These are phyloP conservation scores for Hypoxylon trugodes DNA, from an alignment of 495 filamentous ascomycete genomes.

Conservation along the genomic window DNA sequence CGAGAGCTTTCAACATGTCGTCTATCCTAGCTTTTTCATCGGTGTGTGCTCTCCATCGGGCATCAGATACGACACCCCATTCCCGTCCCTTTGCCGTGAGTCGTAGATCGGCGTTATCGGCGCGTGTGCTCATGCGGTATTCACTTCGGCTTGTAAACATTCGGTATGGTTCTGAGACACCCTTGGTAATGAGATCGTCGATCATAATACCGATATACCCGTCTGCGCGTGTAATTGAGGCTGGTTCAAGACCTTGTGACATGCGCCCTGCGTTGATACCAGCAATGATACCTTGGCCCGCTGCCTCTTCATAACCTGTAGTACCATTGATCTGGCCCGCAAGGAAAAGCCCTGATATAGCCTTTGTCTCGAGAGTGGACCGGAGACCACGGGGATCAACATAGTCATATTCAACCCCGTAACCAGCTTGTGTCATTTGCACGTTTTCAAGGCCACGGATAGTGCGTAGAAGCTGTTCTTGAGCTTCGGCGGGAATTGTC, in stretches of 20 bases:
- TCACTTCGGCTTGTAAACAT: slow-evolving; percentile 99
- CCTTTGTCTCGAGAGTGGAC: slow-evolving; percentile 91
- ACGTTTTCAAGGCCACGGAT: slow-evolving; percentile 88
- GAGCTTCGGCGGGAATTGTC: slow-evolving; percentile 88
- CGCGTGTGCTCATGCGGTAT: slow-evolving; percentile 88
- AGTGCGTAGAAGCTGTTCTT: slow-evolving; percentile 83
- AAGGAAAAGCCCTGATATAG: slow-evolving; percentile 87
- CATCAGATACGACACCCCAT: slow-evolving; percentile 80
- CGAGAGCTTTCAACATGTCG: slow-evolving; percentile 68
- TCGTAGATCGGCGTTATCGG: slow-evolving; percentile 92
- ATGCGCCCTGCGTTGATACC: slow-evolving; percentile 91
- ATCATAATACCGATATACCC: slow-evolving; percentile 99
- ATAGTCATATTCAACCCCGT: slow-evolving; percentile 99
- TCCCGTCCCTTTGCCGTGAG: slow-evolving; percentile 80
- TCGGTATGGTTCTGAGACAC: slow-evolving; percentile 94
- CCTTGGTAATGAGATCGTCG: slow-evolving; percentile 97
- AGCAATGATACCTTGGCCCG: slow-evolving; percentile 90
- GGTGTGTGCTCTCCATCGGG: slow-evolving; percentile 76
- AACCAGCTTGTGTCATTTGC: slow-evolving; percentile 93
- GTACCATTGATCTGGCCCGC: slow-evolving; percentile 99
- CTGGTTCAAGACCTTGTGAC: slow-evolving; percentile 66
- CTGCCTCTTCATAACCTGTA: slow-evolving; percentile 97
- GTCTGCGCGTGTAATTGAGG: slow-evolving; percentile 82
- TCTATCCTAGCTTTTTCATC: slow-evolving; percentile 68
- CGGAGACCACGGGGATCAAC: slow-evolving; percentile 90